Base-by-base conservation (phyloP, 371 early-diverging fungal species). In the Chytridium lagenaria region DNA sequence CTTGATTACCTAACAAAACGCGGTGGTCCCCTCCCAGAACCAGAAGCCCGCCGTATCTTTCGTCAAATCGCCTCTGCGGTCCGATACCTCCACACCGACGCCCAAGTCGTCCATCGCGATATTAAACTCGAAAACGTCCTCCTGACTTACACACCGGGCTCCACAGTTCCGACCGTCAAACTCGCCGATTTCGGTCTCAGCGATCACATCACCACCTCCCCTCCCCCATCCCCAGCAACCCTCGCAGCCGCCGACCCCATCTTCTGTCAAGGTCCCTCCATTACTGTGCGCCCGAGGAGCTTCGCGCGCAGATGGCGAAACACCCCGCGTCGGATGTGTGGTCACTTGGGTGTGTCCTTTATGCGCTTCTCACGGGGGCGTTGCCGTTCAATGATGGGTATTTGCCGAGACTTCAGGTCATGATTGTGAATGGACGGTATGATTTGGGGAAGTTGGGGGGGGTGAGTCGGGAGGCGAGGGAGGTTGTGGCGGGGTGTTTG, bases 51-150 rank as follows among this genome's bases (percentile, higher is more conserved):
- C 1, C 39, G 50, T 2, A 78, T 80, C 30, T 90, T 78, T 36
- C 30, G 40, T n/a, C 93, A 95, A 74, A 69, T 96, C 0, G 82
- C 88, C 7, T 77, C 85, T 15, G 94, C 93, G 1, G 75, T 98
- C 0, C 75, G 83, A 26, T 96, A 96, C 77, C 73, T 96, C 51
- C 99, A 98, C 80, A 75, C 80, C 1, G 88, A 92, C 23, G 83
- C 81, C 34, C 73, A 86, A 12, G 86, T 97, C 23, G 90, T 91
- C 28, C 98, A 98, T 80, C 89, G 94, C 64, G 99, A 98, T 80
- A 77, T 98, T 59, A 98, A 98, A 81, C 85, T 93, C 33, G 99
- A 98, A 69, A 98, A 98, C 78, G 87, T 98, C 23, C 78, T 98
- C 37, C 72, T 89, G 36, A 82, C 81, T 2, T 12, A 28, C 22